Conservation (phyloP, 1,284 basidiomycete species). For the Apiotrichum siamense region DNA sequence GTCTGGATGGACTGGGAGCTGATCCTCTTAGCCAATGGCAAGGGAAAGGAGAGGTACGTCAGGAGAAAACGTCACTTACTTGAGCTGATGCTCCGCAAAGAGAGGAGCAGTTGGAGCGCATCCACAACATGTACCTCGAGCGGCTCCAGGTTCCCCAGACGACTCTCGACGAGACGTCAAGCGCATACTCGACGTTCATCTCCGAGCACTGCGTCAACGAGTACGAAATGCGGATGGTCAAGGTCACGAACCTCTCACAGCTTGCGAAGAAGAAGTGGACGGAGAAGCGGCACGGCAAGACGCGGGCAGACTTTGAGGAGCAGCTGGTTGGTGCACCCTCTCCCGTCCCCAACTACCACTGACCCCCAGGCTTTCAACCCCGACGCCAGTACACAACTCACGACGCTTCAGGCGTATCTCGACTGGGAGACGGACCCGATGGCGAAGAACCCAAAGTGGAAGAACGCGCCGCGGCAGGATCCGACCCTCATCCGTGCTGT, state of each 20-base stretch:
- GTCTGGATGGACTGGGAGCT: conserved; percentile 68
- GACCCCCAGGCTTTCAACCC: conserved; percentile 13
- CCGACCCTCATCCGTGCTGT: conserved; percentile 56
- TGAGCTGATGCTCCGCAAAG: conserved; percentile 13
- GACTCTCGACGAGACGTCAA: conserved; percentile 66
- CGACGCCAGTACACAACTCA: conserved; percentile 19
- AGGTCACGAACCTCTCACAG: conserved; percentile 64
- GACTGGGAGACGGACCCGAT: conserved; percentile 42
- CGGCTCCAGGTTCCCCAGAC: conserved; percentile 44
- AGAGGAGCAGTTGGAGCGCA: conserved; percentile 24
- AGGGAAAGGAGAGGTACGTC: conserved; percentile 55
- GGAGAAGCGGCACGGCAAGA: conserved; percentile 36
- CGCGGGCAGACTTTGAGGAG: conserved; percentile 39
- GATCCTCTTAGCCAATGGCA: conserved; percentile 52
- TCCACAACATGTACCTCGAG: conserved; percentile 41
- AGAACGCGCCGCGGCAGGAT: conserved; percentile 46
- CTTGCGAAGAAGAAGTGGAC: conserved; percentile 48
- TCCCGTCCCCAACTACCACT: not conserved
- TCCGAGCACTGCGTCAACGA: conserved; percentile 63
- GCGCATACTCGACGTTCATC: conserved; percentile 79
- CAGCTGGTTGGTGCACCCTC: conserved; percentile 25
- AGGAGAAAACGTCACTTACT: not conserved
- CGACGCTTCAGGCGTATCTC: conserved; percentile 30
- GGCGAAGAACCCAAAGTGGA: conserved; percentile 53
- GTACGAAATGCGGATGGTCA: conserved; percentile 69